phyloP scores from a whole-genome alignment of 768 basidiomycete species.

The Russula sp. region DNA sequence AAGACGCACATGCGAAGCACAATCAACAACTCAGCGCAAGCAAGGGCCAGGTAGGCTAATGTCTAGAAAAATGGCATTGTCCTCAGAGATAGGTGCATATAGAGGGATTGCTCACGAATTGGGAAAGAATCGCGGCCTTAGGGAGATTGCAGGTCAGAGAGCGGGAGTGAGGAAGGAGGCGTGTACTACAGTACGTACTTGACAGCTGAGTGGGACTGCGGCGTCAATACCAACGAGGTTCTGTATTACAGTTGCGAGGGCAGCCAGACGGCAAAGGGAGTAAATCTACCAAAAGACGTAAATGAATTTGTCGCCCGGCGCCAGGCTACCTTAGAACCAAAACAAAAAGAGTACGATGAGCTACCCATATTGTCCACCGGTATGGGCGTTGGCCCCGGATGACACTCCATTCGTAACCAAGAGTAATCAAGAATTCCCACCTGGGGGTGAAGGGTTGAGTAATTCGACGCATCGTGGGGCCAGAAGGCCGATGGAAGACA shows the following conservation, averaged over 20 bases:
- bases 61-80: background rate
- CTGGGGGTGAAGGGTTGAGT: background rate
- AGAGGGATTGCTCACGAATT: background rate
- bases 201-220: constrained; percentile 1
- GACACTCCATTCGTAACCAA: background rate
- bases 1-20: constrained; percentile 9
- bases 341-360: background rate
- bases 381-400: background rate
- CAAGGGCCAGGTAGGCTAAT: background rate
- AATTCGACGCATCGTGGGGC: no score
- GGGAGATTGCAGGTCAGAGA: background rate
- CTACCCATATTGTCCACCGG: constrained; percentile 5
- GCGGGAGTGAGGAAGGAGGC: background rate
- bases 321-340: background rate
- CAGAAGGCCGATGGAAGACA: no score
- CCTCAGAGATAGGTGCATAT: background rate
- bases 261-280: background rate
- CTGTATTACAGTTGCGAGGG: background rate
- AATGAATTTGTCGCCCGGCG: background rate
- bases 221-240: background rate
- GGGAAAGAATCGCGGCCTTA: background rate
- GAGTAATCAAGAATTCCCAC: background rate
- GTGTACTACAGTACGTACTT: background rate
- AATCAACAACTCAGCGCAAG: background rate
- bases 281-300: background rate